These are phyloP conservation scores for Passiflora organensis DNA, from an alignment of 345 rosid genomes.

Conservation along the genomic window DNA sequence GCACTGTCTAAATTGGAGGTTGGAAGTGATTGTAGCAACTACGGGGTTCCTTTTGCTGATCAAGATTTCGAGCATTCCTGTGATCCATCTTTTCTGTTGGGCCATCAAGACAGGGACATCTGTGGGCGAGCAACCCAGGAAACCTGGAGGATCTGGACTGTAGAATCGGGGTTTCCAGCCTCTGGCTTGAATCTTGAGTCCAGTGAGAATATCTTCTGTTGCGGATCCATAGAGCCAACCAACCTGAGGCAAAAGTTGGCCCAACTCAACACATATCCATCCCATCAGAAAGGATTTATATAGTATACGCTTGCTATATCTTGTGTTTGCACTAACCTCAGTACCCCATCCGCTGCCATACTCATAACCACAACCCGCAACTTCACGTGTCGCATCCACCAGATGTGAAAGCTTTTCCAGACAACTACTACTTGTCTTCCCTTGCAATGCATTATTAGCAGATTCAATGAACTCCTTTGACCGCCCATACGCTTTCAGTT, in stretches of 20 bases:
- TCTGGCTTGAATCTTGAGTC: conserved; percentile 42
- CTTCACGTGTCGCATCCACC: conserved; percentile 34
- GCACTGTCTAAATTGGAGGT: conserved; percentile 45
- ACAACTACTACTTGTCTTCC: conserved; percentile 15
- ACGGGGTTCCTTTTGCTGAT: conserved; percentile 38
- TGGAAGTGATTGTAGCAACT: conserved; percentile 11
- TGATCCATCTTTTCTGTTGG: conserved; percentile 62
- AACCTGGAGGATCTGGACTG: conserved; percentile 41
- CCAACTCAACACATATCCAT: no score
- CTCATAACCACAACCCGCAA: conserved; percentile 47
- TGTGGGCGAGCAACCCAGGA: conserved; percentile 49
- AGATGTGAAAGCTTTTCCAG: conserved; percentile 7
- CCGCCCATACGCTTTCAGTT: conserved; percentile 35
- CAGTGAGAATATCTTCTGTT: conserved; percentile 50
- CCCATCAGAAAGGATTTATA: no score
- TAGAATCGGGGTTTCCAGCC: conserved; percentile 43
- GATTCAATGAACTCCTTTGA: conserved; percentile 40
- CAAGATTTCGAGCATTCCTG: conserved; percentile 51
- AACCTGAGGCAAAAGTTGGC: conserved; percentile 24
- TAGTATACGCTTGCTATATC: no score
- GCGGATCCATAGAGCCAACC: conserved; percentile 68
- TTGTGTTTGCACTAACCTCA: conserved; percentile 29
- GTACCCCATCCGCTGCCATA: conserved; percentile 48
- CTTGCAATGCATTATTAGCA: conserved; percentile 39
- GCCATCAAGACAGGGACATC: conserved; percentile 34